Evolutionary conservation across 2,329 filamentous ascomycete genomes (phyloP).

Genomic region (Coniella lustricola): DNA sequence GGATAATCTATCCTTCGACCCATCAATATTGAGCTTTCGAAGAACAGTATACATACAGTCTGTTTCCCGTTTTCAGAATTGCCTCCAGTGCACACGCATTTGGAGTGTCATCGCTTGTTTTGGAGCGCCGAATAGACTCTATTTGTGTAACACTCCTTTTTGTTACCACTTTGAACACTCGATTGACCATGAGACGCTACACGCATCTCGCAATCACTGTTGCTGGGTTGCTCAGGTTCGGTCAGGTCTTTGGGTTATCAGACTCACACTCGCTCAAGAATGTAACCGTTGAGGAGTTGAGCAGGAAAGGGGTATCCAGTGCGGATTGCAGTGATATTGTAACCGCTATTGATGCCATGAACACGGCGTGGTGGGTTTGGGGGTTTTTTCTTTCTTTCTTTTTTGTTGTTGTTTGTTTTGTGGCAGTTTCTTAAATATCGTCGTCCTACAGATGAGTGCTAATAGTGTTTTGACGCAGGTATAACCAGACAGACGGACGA

Average conservation of each 20-base stretch:
- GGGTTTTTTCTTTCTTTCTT: not conserved
- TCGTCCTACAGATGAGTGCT: too few relatives aligned
- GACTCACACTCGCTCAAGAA: not conserved
- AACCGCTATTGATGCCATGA: constrained; percentile 29
- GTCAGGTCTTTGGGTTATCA: not conserved
- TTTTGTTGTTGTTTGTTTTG: too few relatives aligned
- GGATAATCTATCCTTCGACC: too few relatives aligned
- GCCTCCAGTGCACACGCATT: too few relatives aligned
- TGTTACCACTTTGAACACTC: not conserved
- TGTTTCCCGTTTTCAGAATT: too few relatives aligned
- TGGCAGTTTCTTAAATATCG: too few relatives aligned
- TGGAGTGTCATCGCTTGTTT: too few relatives aligned
- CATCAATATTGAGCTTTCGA: too few relatives aligned
- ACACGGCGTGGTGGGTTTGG: constrained; percentile 22
- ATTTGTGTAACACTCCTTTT: too few relatives aligned
- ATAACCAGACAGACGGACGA: constrained; percentile 25
- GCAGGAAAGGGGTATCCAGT: not conserved
- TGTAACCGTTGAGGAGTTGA: not conserved
- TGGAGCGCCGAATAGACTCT: too few relatives aligned
- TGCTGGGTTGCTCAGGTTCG: not conserved
- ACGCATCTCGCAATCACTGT: not conserved
- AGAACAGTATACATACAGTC: too few relatives aligned
- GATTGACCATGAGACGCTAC: not conserved
- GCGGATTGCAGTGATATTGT: not conserved
- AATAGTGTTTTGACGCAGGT: constrained; percentile 10